A percentile compares a stretch with the other conserved stretches of the same genome.
These are phyloP conservation scores for Ogataea thermomethanolica DNA, from an alignment of 805 yeast species.

Conservation along the genomic window DNA sequence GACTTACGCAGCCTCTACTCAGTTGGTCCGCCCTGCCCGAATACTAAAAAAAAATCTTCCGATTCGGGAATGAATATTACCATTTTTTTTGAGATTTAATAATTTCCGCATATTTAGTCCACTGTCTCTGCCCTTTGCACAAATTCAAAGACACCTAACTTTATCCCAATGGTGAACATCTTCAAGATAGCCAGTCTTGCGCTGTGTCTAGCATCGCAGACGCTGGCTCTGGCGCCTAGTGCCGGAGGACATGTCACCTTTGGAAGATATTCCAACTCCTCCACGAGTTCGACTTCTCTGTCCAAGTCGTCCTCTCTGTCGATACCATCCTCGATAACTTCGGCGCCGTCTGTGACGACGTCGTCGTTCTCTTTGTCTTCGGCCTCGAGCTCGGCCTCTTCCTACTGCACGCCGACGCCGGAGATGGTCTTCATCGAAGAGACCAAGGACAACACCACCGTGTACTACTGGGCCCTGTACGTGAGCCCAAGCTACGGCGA, in stretches of 20 bases:
- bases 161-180: slow-evolving; percentile 5
- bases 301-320: not conserved
- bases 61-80: slow-evolving; percentile 3
- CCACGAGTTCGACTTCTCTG: not conserved
- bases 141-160: not conserved
- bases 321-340: not conserved
- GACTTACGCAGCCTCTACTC: not conserved
- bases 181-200: slow-evolving; percentile 2
- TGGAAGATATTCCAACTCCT: not conserved
- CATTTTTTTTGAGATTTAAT: too few species aligned
- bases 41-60: not conserved
- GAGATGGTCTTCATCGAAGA: slow-evolving; percentile 1
- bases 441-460: not conserved
- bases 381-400: not conserved
- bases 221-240: not conserved
- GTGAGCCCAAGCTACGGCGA: slow-evolving; percentile 8
- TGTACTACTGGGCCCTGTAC: slow-evolving; percentile 9
- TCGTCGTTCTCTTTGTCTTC: not conserved
- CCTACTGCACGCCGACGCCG: slow-evolving; percentile 1
- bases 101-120: not conserved
- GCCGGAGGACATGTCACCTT: not conserved
- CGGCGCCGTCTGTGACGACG: not conserved
- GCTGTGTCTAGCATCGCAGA: not conserved
- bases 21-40: not conserved
- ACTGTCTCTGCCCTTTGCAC: too few species aligned